These are phyloP conservation scores for Phytopythium litorale DNA, from an alignment of 352 stramenopile genomes.

Conservation along the genomic window DNA sequence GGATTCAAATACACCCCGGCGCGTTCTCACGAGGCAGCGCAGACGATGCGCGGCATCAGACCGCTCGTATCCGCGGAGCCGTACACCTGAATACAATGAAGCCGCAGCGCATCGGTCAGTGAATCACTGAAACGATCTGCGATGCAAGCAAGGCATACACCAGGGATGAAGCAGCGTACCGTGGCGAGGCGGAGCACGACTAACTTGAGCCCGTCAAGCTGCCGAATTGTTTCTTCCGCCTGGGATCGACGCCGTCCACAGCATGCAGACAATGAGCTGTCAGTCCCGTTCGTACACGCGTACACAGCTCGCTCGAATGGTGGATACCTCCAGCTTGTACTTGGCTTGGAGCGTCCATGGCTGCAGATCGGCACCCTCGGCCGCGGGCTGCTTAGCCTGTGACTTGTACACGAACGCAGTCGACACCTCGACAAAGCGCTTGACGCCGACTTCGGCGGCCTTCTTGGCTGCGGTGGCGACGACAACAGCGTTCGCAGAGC, in stretches of 20 bases:
- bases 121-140: neutral
- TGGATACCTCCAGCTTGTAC: constrained; percentile 69
- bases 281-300: neutral
- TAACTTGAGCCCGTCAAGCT: constrained; percentile 45
- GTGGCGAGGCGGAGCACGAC: constrained; percentile 77
- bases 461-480: constrained; percentile 38
- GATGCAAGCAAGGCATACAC: neutral
- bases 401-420: constrained; percentile 89
- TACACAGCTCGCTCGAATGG: neutral
- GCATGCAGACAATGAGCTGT: neutral
- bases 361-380: constrained; percentile 55
- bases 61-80: constrained; percentile 72
- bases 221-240: constrained; percentile 68
- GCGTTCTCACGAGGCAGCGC: constrained; percentile 64
- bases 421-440: constrained; percentile 81
- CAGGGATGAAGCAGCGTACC: constrained; percentile 19
- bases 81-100: constrained; percentile 48
- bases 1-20: neutral
- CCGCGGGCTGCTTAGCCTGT: constrained; percentile 62
- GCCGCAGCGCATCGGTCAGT: neutral
- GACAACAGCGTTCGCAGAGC: neutral
- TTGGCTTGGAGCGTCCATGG: constrained; percentile 86
- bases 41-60: constrained; percentile 85
- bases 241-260: neutral
- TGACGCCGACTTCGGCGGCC: constrained; percentile 60